Conservation (phyloP, 192 early-diverging fungal genomes). For the Entomortierella beljakovae region DNA sequence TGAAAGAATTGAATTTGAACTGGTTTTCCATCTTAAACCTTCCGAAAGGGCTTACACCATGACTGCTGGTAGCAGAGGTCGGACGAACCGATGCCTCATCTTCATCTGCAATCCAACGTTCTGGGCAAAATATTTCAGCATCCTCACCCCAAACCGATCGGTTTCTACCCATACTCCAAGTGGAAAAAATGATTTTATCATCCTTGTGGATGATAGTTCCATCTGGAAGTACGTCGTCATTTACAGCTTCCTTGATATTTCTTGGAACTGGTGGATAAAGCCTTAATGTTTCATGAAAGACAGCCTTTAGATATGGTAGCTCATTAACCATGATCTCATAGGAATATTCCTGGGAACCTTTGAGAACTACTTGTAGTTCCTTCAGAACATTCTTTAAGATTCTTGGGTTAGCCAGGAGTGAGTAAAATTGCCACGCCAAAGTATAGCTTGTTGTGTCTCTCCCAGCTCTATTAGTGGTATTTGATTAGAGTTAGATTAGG, state of each 20-base stretch:
- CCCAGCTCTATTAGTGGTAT: constrained; percentile 47
- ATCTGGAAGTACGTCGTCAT: constrained; percentile 73
- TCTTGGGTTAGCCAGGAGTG: constrained; percentile 57
- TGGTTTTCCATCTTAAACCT: constrained; percentile 42
- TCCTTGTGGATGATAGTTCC: constrained; percentile 68
- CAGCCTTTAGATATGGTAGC: constrained; percentile 37
- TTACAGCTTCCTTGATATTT: constrained; percentile 63
- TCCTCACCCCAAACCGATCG: constrained; percentile 62
- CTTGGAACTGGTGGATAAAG: constrained; percentile 73
- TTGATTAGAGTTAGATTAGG: background rate
- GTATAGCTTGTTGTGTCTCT: constrained; percentile 69
- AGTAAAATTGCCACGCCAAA: constrained; percentile 66
- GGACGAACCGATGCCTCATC: background rate
- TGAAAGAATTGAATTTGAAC: constrained; percentile 67
- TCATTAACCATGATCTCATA: constrained; percentile 35
- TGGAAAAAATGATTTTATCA: constrained; percentile 56
- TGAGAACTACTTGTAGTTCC: constrained; percentile 47
- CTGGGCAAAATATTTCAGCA: constrained; percentile 64
- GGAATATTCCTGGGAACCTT: constrained; percentile 18
- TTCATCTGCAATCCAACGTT: constrained; percentile 61
- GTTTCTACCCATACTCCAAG: constrained; percentile 67
- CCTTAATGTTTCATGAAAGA: constrained; percentile 68
- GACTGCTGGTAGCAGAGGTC: background rate
- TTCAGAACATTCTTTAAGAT: constrained; percentile 46
- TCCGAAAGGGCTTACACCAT: constrained; percentile 14